Evolutionary conservation across 306 rosid genomes (phyloP).

Genomic region (Cicer cuneatum): DNA sequence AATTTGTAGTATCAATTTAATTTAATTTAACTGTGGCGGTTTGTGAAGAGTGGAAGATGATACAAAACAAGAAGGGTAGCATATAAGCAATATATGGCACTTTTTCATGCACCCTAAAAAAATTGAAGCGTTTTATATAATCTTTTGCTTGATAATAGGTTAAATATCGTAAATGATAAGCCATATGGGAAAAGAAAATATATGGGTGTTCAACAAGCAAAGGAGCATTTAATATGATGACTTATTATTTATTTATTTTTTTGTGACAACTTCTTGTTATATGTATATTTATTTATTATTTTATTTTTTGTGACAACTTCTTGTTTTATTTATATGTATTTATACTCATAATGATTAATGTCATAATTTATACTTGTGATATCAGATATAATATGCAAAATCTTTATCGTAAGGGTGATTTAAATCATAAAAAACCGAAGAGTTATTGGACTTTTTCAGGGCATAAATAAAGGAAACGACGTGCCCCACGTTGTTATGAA

Average conservation of each 20-base stretch:
- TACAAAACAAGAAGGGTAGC: slow-evolving; percentile 39
- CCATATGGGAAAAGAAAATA: slow-evolving; percentile 37
- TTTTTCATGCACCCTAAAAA: slow-evolving; percentile 31
- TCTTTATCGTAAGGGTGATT: no score
- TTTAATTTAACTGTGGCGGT: not conserved
- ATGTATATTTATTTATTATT: no score
- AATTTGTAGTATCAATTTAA: not conserved
- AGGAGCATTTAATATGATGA: slow-evolving; percentile 55
- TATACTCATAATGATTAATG: no score
- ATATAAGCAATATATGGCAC: slow-evolving; percentile 46
- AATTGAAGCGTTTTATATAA: slow-evolving; percentile 4
- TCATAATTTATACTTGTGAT: no score
- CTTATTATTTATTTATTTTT: not conserved
- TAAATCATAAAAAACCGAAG: no score
- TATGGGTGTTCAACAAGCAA: slow-evolving; percentile 76
- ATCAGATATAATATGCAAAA: no score
- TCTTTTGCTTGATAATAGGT: slow-evolving; percentile 54
- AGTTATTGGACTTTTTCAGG: no score
- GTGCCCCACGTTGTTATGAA: no score
- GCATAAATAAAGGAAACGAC: no score
- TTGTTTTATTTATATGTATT: no score
- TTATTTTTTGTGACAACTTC: no score
- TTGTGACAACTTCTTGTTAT: no score
- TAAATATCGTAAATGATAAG: slow-evolving; percentile 32
- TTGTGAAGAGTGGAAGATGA: not conserved